phyloP scores from a whole-genome alignment of 1,284 basidiomycete species.

The Boletus semigastroideus region DNA sequence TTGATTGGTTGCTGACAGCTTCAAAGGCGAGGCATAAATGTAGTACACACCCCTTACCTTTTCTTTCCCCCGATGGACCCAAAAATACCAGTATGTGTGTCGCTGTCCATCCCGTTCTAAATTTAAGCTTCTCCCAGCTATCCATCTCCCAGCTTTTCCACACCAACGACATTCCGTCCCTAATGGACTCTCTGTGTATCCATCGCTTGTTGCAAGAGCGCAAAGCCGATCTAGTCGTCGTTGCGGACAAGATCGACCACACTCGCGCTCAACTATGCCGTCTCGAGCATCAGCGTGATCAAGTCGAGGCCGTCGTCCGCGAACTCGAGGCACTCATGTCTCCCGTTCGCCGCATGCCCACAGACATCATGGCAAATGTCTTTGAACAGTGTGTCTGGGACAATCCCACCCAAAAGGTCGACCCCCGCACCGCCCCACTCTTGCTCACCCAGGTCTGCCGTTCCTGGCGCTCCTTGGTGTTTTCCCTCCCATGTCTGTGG shows the following conservation, averaged over 20 bases:
- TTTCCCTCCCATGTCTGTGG: constrained; percentile 32
- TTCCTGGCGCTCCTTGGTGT: constrained; percentile 30
- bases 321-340: constrained; percentile 33
- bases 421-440: constrained; percentile 21
- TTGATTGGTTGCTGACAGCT: too few species aligned
- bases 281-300: constrained; percentile 21
- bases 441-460: constrained; percentile 31
- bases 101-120: neutral
- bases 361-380: constrained; percentile 28
- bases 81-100: constrained; percentile 23
- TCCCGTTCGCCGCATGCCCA: constrained; percentile 34
- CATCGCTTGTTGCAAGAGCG: constrained; percentile 19
- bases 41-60: too few species aligned
- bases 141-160: constrained; percentile 31
- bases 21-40: too few species aligned
- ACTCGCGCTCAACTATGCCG: constrained; percentile 18
- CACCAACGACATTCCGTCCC: constrained; percentile 30
- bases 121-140: constrained; percentile 5
- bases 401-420: constrained; percentile 4
- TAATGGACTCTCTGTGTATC: constrained; percentile 18
- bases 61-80: constrained; percentile 3
- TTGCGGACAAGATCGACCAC: constrained; percentile 21
- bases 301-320: constrained; percentile 14
- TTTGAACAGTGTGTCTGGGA: constrained; percentile 26
- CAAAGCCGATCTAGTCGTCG: constrained; percentile 11